Base-by-base conservation (phyloP, 1,284 basidiomycete species). In the Pseudozyma thailandica region DNA sequence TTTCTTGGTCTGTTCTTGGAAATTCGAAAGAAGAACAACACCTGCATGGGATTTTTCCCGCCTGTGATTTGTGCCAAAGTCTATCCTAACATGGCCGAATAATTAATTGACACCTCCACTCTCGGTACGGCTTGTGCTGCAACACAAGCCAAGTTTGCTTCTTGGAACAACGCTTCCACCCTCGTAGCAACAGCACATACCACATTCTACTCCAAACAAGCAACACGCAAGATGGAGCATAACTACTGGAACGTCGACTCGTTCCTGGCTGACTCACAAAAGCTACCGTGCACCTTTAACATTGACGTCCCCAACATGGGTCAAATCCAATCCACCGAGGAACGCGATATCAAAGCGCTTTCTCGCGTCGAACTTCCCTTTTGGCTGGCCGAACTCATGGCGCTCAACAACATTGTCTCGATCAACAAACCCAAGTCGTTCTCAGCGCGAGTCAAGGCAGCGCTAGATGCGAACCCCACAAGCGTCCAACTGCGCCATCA, bases 361-460 rank as follows among this genome's bases (percentile, higher is more conserved):
- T 58, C 80, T 25, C 66, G 77, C 38, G 43, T 81, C 15, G 78
- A 81, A 48, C 66, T 82, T 4, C 79, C 78, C 4, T 82, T 78
- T 37, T 82, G 81, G 81, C 54, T 81, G 28, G 80, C 81, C 2
- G 78, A 80, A 26, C 53, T 76, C 4, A 74, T 82, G 31, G 76
- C 78, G 8, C 55, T 79, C 59, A 79, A 72, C 44, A 75, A 77
- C 31, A 65, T 77, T 30, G 72, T 81, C n/a, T 64, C 72, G 31
- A 68, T 81, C 37, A 72, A 73, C 52, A 69, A 79, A 18, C 80
- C 80, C 6, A 73, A 74, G 10, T 75, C 72, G n/a, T 81, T 70
- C 50, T 70, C 68, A 2, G 42, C 59, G 1, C 48, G 81, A 23
- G 79, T 82, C 38, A 75, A 77, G 20, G 59, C 66, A 4, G 81